Base-by-base conservation (phyloP, 331 rosid genomes). In the Spiraea crenata region DNA sequence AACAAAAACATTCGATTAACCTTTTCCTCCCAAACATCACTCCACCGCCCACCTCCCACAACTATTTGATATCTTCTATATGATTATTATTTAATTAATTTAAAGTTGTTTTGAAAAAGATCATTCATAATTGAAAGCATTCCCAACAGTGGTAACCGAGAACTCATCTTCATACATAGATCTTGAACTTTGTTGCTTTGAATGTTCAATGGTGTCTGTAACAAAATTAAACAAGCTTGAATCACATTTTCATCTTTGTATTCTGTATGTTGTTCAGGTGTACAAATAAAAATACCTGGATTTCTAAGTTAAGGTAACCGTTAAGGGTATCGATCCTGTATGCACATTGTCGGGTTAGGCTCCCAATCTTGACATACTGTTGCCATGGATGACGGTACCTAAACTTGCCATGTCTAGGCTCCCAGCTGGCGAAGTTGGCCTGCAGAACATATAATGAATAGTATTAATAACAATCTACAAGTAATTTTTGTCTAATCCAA, bases 401-500 rank as follows among this genome's bases (percentile, higher is more conserved):
- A 40, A 86, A 88, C 13, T 20, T 73, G 0, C 87, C 87, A 39
- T 85, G 87, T 15, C 86, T 25, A 0, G 89, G 87, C 57, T 88
- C 91, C 89, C 90, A 88, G 57, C 82, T 75, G 9, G 89, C 90
- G 39, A 84, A 77, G 72, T 83, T 85, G 1, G 78, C 80, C 87
- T 88, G 35, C 13, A 17, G 14, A 45, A 62, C 49, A 66, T 12
- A 20, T n/a, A n/a, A 37, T 2, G 47, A 48, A 2, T 35, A 49
- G 59, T 35, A n/a, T 39, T 39, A 61, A 8, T n/a, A n/a, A n/a
- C 8, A 39, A 9, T 61, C 12, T 61, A 10, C 7, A 25, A 39
- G 15, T 0, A 9, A 40, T 46, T 7, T 65, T 11, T 45, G 16
- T 65, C 19, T 20, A 0, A 20, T 31, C 35, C 12, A 64, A 45